Conservation (phyloP, 139 green algal species). For the Chlorella ohadii region DNA sequence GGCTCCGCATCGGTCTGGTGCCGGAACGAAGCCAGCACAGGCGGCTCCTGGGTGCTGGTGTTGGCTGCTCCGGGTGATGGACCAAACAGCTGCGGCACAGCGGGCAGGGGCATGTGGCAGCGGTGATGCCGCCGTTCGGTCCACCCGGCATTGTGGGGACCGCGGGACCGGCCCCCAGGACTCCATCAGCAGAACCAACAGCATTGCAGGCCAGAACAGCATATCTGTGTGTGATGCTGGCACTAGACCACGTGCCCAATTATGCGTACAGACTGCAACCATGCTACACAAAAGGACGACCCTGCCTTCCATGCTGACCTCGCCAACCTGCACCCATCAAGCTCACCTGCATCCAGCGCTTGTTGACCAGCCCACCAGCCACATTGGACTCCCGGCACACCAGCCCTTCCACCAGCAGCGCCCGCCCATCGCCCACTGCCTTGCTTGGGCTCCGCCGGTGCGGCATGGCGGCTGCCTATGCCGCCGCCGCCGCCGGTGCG, state of each 20-base stretch:
- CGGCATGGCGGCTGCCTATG: background rate
- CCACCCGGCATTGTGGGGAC: no score
- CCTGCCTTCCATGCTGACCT: no score
- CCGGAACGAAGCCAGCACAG: slow-evolving; percentile 25
- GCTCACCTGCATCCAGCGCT: slow-evolving; percentile 24
- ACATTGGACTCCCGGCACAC: slow-evolving; percentile 29
- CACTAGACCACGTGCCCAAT: no score
- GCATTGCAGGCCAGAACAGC: no score
- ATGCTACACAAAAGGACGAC: no score
- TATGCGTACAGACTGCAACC: no score
- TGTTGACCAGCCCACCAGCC: slow-evolving; percentile 19
- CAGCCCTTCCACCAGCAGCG: slow-evolving; percentile 5
- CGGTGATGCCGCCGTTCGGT: no score
- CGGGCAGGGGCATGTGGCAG: background rate
- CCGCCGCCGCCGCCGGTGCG: no score
- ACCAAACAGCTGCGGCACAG: background rate
- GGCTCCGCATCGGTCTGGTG: slow-evolving; percentile 4
- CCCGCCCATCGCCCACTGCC: background rate
- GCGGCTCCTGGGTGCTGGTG: background rate
- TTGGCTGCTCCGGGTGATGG: background rate
- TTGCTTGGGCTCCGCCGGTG: slow-evolving; percentile 19
- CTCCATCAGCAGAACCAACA: no score
- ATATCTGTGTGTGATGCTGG: no score
- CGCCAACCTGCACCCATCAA: no score
- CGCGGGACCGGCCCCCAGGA: no score